phyloP scores from a whole-genome alignment of 2,329 filamentous ascomycete genomes.

The Dendrostoma leiphaemia region DNA sequence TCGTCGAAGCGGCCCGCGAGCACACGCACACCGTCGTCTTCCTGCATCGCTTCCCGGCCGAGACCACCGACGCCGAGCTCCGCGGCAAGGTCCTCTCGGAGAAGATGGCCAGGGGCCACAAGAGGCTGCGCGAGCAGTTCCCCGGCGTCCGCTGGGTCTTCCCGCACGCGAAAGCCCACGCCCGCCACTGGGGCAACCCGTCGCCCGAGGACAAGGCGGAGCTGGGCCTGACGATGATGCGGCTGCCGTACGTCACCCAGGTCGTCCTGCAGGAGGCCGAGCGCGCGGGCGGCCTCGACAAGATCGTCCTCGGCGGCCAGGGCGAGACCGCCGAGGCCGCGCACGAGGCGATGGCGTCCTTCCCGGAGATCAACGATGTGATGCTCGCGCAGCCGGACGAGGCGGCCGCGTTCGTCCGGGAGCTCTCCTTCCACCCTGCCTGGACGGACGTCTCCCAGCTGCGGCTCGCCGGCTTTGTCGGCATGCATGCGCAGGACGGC shows the following conservation, averaged over 20 bases:
- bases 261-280: conserved; percentile 21
- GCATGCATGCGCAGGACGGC: conserved; percentile 19
- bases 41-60: conserved; percentile 19
- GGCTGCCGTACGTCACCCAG: conserved; percentile 21
- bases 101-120: conserved; percentile 18
- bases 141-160: conserved; percentile 21
- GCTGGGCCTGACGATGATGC: conserved; percentile 3
- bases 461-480: conserved; percentile 20
- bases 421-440: neutral
- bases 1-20: conserved; percentile 15
- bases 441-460: neutral
- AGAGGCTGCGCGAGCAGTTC: conserved; percentile 18
- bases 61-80: conserved; percentile 15
- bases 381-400: neutral
- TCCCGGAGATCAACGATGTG: conserved; percentile 11
- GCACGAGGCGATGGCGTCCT: conserved; percentile 19
- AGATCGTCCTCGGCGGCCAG: conserved; percentile 21
- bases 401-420: neutral
- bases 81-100: conserved; percentile 17
- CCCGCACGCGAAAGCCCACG: conserved; percentile 18
- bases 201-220: conserved; percentile 10
- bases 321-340: conserved; percentile 22
- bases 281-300: conserved; percentile 17
- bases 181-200: conserved; percentile 12
- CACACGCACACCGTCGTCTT: conserved; percentile 24